Conservation (phyloP, 2,329 filamentous ascomycete species). For the Cladosporium sphaerospermum region DNA sequence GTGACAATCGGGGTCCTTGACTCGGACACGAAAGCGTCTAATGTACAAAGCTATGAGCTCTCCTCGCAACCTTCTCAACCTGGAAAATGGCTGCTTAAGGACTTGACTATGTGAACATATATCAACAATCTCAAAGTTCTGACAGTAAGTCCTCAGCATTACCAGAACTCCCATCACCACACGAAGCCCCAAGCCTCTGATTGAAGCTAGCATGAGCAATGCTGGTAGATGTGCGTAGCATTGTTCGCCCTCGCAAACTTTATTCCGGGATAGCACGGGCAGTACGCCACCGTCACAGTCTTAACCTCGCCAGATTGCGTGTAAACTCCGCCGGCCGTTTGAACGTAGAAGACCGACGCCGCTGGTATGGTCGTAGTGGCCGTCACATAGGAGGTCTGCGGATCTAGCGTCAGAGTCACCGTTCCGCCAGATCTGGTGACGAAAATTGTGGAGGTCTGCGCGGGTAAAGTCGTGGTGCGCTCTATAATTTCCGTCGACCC, state of each 20-base stretch:
- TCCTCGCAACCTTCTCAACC: no score
- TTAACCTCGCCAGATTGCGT: not conserved
- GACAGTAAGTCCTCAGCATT: no score
- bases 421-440: not conserved
- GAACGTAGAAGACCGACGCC: constrained; percentile 5
- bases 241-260: constrained; percentile 9
- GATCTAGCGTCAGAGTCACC: not conserved
- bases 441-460: not conserved
- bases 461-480: not conserved
- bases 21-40: no score
- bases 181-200: no score
- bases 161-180: no score
- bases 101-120: no score
- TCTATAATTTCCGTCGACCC: not conserved
- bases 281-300: constrained; percentile 9
- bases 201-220: not conserved
- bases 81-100: no score
- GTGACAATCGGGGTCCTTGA: no score
- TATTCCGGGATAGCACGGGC: constrained; percentile 9
- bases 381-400: constrained; percentile 4
- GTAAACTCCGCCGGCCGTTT: not conserved
- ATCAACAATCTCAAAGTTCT: no score
- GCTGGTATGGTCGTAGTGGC: constrained; percentile 7
- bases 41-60: no score
- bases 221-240: constrained; percentile 2